Evolutionary conservation across 495 filamentous ascomycete genomes (phyloP), one percentile per base, ranked within the genome.

Genomic region (Xylaria palmicola): DNA sequence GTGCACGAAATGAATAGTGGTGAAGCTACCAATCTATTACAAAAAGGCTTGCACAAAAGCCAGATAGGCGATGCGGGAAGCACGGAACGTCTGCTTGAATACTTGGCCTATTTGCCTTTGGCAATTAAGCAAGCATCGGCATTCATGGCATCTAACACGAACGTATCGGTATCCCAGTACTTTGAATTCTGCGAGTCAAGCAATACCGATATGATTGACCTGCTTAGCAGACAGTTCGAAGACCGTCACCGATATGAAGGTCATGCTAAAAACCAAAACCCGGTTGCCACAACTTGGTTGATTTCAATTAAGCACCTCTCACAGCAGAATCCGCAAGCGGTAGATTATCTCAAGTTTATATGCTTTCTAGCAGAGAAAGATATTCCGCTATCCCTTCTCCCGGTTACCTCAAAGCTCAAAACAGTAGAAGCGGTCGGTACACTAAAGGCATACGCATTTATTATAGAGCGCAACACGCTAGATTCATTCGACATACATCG

Each of bases 81-180:
- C 41, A 62, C 56, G 2, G 48, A 19, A 26, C 27, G 5, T 0
- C 65, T 84, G 27, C 66, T 83, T 0, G 30, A 73, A n/a, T 45
- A 67, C 15, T 69, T 84, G 15, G 62, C 61, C 9, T 66, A 67
- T 52, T 65, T 83, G 9, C 80, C 80, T 1, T 65, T 83, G 0
- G 80, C 80, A 1, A 75, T 83, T 53, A 69, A 62, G 29, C 78
- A 83, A 63, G 79, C 79, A n/a, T 72, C 77, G 7, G 72, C 77
- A 7, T 83, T 71, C 52, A 79, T 85, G 32, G 72, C 68, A 43
- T 24, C 1, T 0, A 67, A 72, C 55, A 79, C 66, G 22, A 22
- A 53, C 6, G 68, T 74, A 3, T 62, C 62, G 1, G 57, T 67
- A 3, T 36, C 49, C 1, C 52, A 70, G 27, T 79, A 77, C 43